A percentile compares a stretch with the other conserved stretches of the same genome.
Conservation (phyloP, 2,329 filamentous ascomycete genomes). For the Fusarium chlamydosporum region DNA sequence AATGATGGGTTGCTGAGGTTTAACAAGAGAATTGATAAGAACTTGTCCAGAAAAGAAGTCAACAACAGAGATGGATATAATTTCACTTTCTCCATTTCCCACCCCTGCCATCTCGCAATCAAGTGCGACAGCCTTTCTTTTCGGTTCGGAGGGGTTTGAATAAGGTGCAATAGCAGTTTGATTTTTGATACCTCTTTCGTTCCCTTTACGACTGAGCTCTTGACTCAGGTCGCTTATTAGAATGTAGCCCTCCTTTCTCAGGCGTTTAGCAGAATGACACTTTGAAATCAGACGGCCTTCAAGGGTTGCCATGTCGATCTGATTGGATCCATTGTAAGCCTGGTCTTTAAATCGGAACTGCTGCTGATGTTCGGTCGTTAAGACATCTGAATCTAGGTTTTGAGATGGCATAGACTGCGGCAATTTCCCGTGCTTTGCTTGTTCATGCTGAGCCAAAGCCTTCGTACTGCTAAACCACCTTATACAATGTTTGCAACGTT, state of each 20-base stretch:
- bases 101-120: conserved; percentile 27
- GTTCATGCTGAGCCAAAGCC: conserved; percentile 9
- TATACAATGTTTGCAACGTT: conserved; percentile 14
- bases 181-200: neutral
- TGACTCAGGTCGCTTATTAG: neutral
- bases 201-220: too few species aligned
- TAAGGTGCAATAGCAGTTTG: neutral
- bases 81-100: neutral
- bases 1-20: conserved; percentile 5
- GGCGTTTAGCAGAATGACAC: conserved; percentile 12
- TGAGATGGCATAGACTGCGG: neutral
- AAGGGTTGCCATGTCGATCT: neutral
- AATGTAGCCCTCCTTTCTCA: conserved; percentile 12
- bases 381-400: fast-evolving
- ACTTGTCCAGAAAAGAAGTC: conserved; percentile 26
- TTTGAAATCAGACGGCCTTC: neutral
- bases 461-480: conserved; percentile 9
- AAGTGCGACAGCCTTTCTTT: conserved; percentile 25
- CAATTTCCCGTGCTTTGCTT: neutral
- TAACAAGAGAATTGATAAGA: conserved; percentile 17
- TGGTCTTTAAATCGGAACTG: neutral
- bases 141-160: neutral
- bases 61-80: conserved; percentile 23
- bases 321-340: neutral
- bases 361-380: fast-evolving